Base-by-base conservation (phyloP, 495 filamentous ascomycete genomes). In the Podospora appendiculata region DNA sequence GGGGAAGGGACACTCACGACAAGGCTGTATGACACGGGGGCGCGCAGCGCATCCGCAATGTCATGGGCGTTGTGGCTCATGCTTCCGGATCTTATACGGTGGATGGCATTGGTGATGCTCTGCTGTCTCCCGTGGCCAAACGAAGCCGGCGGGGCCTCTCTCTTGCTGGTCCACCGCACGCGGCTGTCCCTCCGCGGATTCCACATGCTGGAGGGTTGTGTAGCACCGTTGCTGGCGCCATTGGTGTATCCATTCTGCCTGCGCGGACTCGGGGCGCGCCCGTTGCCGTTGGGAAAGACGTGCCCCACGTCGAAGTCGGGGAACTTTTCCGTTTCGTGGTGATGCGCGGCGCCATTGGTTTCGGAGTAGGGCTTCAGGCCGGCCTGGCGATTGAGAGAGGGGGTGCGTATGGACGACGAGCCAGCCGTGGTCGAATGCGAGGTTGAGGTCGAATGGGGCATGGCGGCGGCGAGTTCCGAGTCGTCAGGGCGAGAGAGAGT, bases 41-140 rank as follows among this genome's bases (percentile, higher is more conserved):
- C 93, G 60, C 84, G 87, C 46, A 99, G 78, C 18, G 89, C 89
- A 66, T 92, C 88, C 14, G 89, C 90, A 56, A 99, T 78, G 66
- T 99, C 94, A 51, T 94, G 89, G 52, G 90, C 89, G 65, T 92
- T 94, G 58, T 88, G 87, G 72, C 85, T 89, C 60, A 96, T 83
- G 63, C 90, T 96, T 46, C 76, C 87, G 55, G 78, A 84, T 47
- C 89, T 74, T 54, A 95, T 89, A 4, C 83, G 89, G 50, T 77
- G 82, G 57, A 95, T 82, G 48, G 90, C 87, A 69, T 94, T 89
- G 69, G 83, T 83, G 58, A 95, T 77, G 68, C 89, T 94, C 72
- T 87, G 90, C 64, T 89, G 85, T 57, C 84, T 77, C 8, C 77
- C 74, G 64, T 91, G 88, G 55, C 69, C 65, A 48, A 36, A 48